These are phyloP conservation scores for Mycocentrospora acerina DNA, from an alignment of 2,329 filamentous ascomycete species.

Conservation along the genomic window DNA sequence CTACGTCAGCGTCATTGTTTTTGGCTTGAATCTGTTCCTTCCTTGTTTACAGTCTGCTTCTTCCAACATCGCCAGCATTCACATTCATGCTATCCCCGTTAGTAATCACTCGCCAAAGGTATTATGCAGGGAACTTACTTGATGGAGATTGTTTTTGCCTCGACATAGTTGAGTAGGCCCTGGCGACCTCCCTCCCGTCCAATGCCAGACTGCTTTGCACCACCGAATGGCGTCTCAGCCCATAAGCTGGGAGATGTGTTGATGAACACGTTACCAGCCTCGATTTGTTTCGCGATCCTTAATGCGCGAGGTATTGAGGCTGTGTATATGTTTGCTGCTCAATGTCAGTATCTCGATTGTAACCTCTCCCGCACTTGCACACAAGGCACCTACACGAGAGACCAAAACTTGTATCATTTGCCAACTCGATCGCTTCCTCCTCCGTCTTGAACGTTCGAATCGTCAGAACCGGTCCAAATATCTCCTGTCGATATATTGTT, in stretches of 20 bases:
- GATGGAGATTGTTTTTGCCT: conserved; percentile 36
- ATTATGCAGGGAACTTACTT: conserved; percentile 18
- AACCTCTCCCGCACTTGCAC: too few species aligned
- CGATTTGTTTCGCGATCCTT: conserved; percentile 29
- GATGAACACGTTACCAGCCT: conserved; percentile 37
- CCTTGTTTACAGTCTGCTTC: too few species aligned
- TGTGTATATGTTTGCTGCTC: conserved; percentile 28
- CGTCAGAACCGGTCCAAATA: conserved; percentile 35
- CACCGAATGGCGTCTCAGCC: conserved; percentile 31
- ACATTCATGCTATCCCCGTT: too few species aligned
- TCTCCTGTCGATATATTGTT: conserved; percentile 33
- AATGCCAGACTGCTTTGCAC: conserved; percentile 34
- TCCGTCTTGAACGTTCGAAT: conserved; percentile 36
- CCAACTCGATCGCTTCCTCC: conserved; percentile 33
- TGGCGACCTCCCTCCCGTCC: conserved; percentile 33
- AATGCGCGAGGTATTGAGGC: conserved; percentile 27
- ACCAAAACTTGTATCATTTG: conserved; percentile 35
- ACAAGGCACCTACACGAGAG: conserved; percentile 25
- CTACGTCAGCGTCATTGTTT: too few species aligned
- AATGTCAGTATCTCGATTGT: too few species aligned
- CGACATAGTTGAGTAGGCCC: conserved; percentile 35
- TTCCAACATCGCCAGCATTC: too few species aligned
- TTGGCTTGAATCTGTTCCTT: too few species aligned
- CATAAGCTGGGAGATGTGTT: conserved; percentile 24
- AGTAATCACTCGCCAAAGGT: too few species aligned